These are phyloP conservation scores for Dispira simplex DNA, from an alignment of 192 early-diverging fungal genomes.

Conservation along the genomic window DNA sequence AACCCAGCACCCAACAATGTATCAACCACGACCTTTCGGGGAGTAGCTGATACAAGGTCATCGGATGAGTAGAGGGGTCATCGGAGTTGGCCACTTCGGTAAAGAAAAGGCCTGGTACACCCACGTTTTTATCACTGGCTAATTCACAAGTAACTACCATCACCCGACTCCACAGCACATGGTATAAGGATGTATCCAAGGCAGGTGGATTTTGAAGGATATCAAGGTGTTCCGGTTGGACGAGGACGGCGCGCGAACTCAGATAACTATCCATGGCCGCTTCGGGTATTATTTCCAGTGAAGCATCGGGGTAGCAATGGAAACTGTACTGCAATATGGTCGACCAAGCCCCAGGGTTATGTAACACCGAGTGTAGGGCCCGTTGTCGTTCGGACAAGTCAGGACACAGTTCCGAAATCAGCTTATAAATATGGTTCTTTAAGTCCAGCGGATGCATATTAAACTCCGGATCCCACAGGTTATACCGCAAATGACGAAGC, in stretches of 20 bases:
- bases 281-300: not conserved
- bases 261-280: not conserved
- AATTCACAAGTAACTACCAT: too few species aligned
- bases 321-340: not conserved
- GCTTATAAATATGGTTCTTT: not conserved
- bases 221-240: too few species aligned
- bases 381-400: not conserved
- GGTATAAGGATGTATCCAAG: too few species aligned
- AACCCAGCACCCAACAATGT: conserved; percentile 1
- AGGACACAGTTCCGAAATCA: not conserved
- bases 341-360: not conserved
- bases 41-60: not conserved
- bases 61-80: too few species aligned
- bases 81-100: too few species aligned
- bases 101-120: too few species aligned
- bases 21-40: not conserved
- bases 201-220: too few species aligned
- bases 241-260: not conserved
- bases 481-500: not conserved
- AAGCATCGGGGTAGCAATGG: not conserved
- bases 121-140: too few species aligned
- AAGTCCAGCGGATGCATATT: not conserved
- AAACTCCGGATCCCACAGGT: not conserved
- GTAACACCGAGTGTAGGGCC: not conserved
- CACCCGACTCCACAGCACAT: too few species aligned